Percentiles rank a stretch among this genome's conserved stretches.
Evolutionary conservation across 179 eudicot species (phyloP).

Genomic region (Nepenthes alata): DNA sequence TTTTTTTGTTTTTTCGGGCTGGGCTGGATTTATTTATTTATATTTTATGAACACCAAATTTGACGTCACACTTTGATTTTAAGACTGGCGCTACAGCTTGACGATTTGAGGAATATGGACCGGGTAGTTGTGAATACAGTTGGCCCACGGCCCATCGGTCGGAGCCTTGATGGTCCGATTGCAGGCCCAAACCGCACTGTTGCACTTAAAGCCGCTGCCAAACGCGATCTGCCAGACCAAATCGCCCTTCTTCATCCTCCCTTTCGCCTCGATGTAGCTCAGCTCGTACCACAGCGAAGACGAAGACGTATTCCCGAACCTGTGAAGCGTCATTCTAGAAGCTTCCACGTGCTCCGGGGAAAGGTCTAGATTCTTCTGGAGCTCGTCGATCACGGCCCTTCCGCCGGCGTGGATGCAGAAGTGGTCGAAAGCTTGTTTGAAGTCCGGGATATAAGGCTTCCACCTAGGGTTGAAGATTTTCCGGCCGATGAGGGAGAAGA

Average conservation of each 20-base stretch:
- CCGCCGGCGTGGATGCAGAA: slow-evolving; percentile 87
- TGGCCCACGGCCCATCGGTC: slow-evolving; percentile 47
- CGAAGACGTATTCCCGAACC: slow-evolving; percentile 73
- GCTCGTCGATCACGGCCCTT: slow-evolving; percentile 70
- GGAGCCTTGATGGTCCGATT: slow-evolving; percentile 31
- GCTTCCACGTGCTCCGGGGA: slow-evolving; percentile 62
- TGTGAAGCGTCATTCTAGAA: slow-evolving; percentile 62
- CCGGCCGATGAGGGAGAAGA: slow-evolving; percentile 49
- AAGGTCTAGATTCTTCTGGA: slow-evolving; percentile 55
- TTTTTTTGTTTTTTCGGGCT: too few species aligned
- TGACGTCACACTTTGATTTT: too few species aligned
- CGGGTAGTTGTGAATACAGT: slow-evolving; percentile 61
- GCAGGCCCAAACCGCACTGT: slow-evolving; percentile 71
- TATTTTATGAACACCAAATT: too few species aligned
- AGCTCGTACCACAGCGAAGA: slow-evolving; percentile 75
- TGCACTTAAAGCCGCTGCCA: slow-evolving; percentile 81
- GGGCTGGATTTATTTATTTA: too few species aligned
- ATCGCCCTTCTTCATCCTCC: slow-evolving; percentile 67
- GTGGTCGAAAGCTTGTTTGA: slow-evolving; percentile 62
- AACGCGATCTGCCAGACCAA: slow-evolving; percentile 78
- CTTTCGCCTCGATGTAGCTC: slow-evolving; percentile 54
- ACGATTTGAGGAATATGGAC: slow-evolving; percentile 56
- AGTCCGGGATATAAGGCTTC: slow-evolving; percentile 74
- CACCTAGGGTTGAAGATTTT: slow-evolving; percentile 53
- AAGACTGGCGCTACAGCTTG: slow-evolving; percentile 22